Evolutionary conservation across 2,329 filamentous ascomycete genomes (phyloP).

Genomic region (Xylaria polymorpha): DNA sequence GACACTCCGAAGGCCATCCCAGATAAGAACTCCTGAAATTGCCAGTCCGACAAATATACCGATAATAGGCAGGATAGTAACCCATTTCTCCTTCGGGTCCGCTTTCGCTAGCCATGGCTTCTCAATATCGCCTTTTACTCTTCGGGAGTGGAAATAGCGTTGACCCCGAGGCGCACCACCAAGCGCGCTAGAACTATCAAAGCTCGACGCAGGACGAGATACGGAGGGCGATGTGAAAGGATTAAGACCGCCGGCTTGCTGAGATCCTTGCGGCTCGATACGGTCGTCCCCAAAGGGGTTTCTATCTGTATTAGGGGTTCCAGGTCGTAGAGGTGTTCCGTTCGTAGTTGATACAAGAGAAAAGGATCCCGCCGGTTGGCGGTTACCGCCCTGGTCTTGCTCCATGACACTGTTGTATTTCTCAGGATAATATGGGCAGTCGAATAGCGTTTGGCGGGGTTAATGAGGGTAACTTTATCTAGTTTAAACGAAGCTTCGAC

Average conservation of each 20-base stretch:
- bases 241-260: constrained; percentile 50
- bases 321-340: constrained; percentile 55
- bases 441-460: background rate
- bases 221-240: constrained; percentile 58
- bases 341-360: constrained; percentile 55
- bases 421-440: constrained; percentile 9
- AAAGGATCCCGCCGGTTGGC: constrained; percentile 47
- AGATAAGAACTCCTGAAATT: constrained; percentile 77
- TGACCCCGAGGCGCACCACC: constrained; percentile 55
- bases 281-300: constrained; percentile 57
- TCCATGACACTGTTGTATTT: constrained; percentile 38
- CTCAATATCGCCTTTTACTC: constrained; percentile 76
- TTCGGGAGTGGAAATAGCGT: constrained; percentile 78
- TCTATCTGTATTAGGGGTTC: constrained; percentile 57
- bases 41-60: constrained; percentile 76
- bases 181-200: constrained; percentile 57
- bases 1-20: constrained; percentile 78
- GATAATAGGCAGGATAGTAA: constrained; percentile 80
- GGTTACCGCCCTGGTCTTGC: constrained; percentile 38
- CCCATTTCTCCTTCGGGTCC: constrained; percentile 86
- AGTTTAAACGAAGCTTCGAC: background rate
- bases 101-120: constrained; percentile 81
- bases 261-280: constrained; percentile 40
- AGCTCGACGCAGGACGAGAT: constrained; percentile 62
- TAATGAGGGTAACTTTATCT: background rate